Evolutionary conservation across 2,329 filamentous ascomycete species (phyloP).

Genomic region (Alternaria solani): DNA sequence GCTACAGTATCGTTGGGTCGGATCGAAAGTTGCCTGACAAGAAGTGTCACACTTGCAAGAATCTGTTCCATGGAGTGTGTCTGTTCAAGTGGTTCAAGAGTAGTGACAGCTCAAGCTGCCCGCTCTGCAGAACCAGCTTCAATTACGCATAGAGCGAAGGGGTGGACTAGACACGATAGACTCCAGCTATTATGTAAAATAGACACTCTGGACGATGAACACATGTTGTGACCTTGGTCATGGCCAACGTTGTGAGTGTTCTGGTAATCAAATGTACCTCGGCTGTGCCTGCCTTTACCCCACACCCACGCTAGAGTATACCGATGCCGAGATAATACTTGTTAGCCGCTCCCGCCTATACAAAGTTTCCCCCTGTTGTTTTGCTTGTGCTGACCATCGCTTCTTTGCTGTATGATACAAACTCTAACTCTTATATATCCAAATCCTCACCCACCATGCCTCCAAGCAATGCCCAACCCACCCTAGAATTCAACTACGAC

Average conservation of each 20-base stretch:
- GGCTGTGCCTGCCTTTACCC: slow-evolving; percentile 14
- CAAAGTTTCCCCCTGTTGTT: not conserved
- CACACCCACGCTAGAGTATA: slow-evolving; percentile 6
- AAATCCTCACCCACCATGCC: not conserved
- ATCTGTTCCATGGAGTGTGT: slow-evolving; percentile 88
- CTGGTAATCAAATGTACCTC: not conserved
- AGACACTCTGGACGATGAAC: not conserved
- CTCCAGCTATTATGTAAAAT: not conserved
- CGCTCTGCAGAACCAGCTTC: slow-evolving; percentile 90
- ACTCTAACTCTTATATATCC: not conserved
- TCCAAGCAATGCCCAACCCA: slow-evolving; percentile 2
- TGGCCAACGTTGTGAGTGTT: not conserved
- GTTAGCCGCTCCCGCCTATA: not conserved
- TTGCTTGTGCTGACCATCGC: not conserved
- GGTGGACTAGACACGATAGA: not conserved
- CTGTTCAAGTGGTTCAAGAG: slow-evolving; percentile 97
- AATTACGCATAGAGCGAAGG: slow-evolving; percentile 58
- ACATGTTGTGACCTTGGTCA: not conserved
- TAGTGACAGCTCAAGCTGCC: slow-evolving; percentile 90
- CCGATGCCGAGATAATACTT: slow-evolving; percentile 12
- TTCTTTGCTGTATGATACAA: not conserved
- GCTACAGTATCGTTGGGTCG: slow-evolving; percentile 89
- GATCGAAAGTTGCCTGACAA: slow-evolving; percentile 94
- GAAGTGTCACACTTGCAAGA: slow-evolving; percentile 89
- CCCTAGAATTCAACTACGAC: slow-evolving; percentile 43